A percentile compares a stretch with the other conserved stretches of the same genome.
Evolutionary conservation across 116 monocot species (phyloP).

Genomic region (Cymodocea nodosa): DNA sequence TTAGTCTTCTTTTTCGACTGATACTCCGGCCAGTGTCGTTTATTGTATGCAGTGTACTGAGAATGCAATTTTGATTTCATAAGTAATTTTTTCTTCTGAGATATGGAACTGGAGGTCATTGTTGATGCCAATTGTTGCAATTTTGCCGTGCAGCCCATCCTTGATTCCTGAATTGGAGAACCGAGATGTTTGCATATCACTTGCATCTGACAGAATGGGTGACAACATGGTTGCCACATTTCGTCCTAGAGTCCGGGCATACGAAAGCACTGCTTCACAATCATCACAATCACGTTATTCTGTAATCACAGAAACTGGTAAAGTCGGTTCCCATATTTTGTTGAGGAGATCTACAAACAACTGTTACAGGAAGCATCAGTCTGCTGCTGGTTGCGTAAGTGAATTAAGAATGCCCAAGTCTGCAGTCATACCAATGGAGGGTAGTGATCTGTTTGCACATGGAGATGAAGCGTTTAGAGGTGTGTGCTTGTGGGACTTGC

Average conservation of each 20-base stretch:
- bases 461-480: slow-evolving; percentile 48
- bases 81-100: neutral
- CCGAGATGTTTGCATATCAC: slow-evolving; percentile 70
- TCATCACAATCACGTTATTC: slow-evolving; percentile 19
- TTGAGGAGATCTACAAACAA: slow-evolving; percentile 20
- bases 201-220: slow-evolving; percentile 36
- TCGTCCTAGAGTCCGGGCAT: slow-evolving; percentile 53
- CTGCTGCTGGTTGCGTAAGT: slow-evolving; percentile 34
- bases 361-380: slow-evolving; percentile 15
- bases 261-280: slow-evolving; percentile 30
- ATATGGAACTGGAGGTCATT: neutral
- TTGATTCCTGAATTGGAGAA: slow-evolving; percentile 43
- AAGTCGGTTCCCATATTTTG: slow-evolving; percentile 51
- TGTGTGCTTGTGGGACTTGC: slow-evolving; percentile 37
- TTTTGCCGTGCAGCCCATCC: slow-evolving; percentile 35
- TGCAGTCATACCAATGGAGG: slow-evolving; percentile 31
- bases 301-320: slow-evolving; percentile 20
- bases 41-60: no score
- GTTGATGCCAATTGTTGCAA: neutral
- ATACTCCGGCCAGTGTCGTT: no score
- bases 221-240: slow-evolving; percentile 61
- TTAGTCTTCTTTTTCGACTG: no score
- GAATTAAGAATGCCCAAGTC: slow-evolving; percentile 69
- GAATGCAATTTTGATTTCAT: neutral
- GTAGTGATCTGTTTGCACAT: slow-evolving; percentile 30